Percentiles rank a stretch among this genome's conserved stretches.
These are phyloP conservation scores for Apophysomyces trapeziformis DNA, from an alignment of 371 early-diverging fungal genomes.

Conservation along the genomic window DNA sequence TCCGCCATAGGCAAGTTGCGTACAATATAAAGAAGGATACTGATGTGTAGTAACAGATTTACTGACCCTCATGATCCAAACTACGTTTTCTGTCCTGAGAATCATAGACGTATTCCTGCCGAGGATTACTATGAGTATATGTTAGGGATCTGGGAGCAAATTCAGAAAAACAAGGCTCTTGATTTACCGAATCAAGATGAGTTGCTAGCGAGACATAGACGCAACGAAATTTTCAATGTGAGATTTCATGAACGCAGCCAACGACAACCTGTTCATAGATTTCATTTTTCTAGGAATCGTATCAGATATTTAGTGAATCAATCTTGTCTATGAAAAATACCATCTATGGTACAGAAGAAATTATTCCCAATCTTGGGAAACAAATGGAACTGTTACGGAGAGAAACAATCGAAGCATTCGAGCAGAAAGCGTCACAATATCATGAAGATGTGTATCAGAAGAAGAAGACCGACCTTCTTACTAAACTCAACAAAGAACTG, in stretches of 20 bases:
- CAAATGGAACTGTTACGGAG: slow-evolving; percentile 63
- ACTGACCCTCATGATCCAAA: slow-evolving; percentile 65
- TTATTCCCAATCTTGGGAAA: slow-evolving; percentile 77
- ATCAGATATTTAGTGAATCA: slow-evolving; percentile 65
- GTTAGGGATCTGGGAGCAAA: slow-evolving; percentile 92
- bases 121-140: slow-evolving; percentile 94
- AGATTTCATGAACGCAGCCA: not conserved
- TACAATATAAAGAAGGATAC: not conserved
- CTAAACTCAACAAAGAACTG: slow-evolving; percentile 76
- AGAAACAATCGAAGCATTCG: slow-evolving; percentile 75
- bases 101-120: slow-evolving; percentile 94
- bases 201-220: slow-evolving; percentile 95
- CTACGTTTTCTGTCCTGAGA: slow-evolving; percentile 86
- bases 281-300: slow-evolving; percentile 52
- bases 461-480: slow-evolving; percentile 81
- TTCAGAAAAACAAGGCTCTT: slow-evolving; percentile 91
- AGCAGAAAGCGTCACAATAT: slow-evolving; percentile 90
- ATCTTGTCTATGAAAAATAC: slow-evolving; percentile 66
- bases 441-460: slow-evolving; percentile 86
- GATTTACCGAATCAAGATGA: slow-evolving; percentile 98
- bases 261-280: not conserved
- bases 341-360: slow-evolving; percentile 74
- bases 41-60: slow-evolving; percentile 58
- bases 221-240: slow-evolving; percentile 94
- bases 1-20: slow-evolving; percentile 65